Conservation (phyloP, 2,329 filamentous ascomycete genomes). For the Arthrobotrys musiformis region DNA sequence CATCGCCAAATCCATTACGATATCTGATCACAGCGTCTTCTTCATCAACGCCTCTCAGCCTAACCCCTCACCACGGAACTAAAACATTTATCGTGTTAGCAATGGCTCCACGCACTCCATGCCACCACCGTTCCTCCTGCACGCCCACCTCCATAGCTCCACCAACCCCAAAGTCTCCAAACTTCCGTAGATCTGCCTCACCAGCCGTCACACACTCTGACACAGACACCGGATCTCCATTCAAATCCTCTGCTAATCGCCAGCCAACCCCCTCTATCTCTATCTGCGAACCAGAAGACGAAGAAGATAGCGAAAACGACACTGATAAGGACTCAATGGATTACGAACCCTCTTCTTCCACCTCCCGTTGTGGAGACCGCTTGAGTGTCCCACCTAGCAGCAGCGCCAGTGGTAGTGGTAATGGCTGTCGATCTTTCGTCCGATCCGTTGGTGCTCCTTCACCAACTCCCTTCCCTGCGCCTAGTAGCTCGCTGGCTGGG, state of each 20-base stretch:
- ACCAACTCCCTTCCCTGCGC: neutral
- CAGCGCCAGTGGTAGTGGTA: neutral
- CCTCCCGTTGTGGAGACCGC: neutral
- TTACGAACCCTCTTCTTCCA: neutral
- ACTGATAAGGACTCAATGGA: neutral
- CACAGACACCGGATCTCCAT: neutral
- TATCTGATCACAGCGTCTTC: too few relatives aligned
- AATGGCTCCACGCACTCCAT: too few relatives aligned
- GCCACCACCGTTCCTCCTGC: too few relatives aligned
- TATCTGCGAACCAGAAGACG: neutral
- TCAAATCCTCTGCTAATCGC: neutral
- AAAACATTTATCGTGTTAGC: too few relatives aligned
- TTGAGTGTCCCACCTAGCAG: neutral
- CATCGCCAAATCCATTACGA: too few relatives aligned
- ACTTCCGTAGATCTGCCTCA: too few relatives aligned
- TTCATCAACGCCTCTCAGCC: too few relatives aligned
- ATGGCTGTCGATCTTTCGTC: neutral
- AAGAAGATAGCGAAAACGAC: neutral
- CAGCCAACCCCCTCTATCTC: neutral
- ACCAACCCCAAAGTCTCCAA: too few relatives aligned
- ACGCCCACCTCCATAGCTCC: too few relatives aligned
- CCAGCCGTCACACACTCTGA: too few relatives aligned
- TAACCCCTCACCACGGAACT: too few relatives aligned
- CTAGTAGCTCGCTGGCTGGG: neutral
- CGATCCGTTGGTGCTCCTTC: constrained; percentile 23